Conservation (phyloP, 2,329 filamentous ascomycete species). For the Calonectria pauciramosa region DNA sequence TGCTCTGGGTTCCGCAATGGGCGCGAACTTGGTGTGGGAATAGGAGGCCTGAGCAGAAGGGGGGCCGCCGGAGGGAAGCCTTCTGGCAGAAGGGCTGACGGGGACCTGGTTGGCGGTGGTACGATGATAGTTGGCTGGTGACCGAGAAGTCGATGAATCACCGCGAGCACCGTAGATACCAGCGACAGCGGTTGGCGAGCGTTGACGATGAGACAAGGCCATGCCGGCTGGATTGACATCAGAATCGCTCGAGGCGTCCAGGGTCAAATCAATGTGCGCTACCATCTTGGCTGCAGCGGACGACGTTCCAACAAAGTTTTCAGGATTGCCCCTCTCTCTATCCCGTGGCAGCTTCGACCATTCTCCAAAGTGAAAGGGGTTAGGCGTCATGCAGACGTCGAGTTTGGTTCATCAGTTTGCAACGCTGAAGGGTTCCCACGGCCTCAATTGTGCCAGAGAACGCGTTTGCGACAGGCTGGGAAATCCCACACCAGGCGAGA, state of each 20-base stretch:
- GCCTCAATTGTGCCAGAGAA: constrained; percentile 16
- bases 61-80: constrained; percentile 29
- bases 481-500: neutral
- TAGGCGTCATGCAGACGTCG: constrained; percentile 19
- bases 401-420: constrained; percentile 9
- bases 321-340: constrained; percentile 44
- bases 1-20: neutral
- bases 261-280: constrained; percentile 39
- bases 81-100: constrained; percentile 48
- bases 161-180: constrained; percentile 16
- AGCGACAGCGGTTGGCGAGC: neutral
- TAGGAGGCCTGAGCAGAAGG: neutral
- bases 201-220: neutral
- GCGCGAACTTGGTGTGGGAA: neutral
- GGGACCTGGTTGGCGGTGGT: constrained; percentile 30
- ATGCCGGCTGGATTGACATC: constrained; percentile 5
- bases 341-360: constrained; percentile 40
- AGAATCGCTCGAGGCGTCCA: constrained; percentile 32
- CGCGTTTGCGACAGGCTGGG: constrained; percentile 23
- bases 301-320: constrained; percentile 41
- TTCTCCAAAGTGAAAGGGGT: constrained; percentile 34
- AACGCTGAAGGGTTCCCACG: neutral
- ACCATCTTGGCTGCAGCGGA: constrained; percentile 31
- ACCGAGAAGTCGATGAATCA: constrained; percentile 22
- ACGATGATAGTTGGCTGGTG: constrained; percentile 8